Conservation (phyloP, 805 yeast genomes). For the Metschnikowia arizonensis region DNA sequence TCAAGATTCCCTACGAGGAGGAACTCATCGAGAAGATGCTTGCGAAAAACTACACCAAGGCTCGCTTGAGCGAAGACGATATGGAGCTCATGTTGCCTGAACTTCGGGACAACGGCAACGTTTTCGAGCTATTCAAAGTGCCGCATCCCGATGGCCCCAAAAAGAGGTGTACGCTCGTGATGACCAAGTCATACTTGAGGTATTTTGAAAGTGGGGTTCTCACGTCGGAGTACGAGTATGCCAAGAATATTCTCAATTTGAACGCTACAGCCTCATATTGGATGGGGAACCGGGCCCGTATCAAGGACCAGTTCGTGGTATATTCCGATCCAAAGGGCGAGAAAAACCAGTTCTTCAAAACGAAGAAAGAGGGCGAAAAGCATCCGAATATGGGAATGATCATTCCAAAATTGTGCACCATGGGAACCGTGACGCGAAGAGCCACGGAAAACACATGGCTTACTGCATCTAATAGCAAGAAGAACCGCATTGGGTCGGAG, state of each 20-base stretch:
- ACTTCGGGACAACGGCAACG: slow-evolving; percentile 21
- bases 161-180: slow-evolving; percentile 66
- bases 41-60: slow-evolving; percentile 36
- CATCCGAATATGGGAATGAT: slow-evolving; percentile 59
- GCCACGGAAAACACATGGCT: slow-evolving; percentile 98
- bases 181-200: slow-evolving; percentile 70
- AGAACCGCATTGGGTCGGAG: slow-evolving; percentile 85
- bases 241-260: slow-evolving; percentile 71
- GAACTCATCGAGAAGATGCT: slow-evolving; percentile 25
- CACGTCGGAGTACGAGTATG: slow-evolving; percentile 66
- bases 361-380: slow-evolving; percentile 21
- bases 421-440: slow-evolving; percentile 96
- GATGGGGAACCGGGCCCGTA: slow-evolving; percentile 86
- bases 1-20: slow-evolving; percentile 50
- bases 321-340: slow-evolving; percentile 29
- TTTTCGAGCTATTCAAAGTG: slow-evolving; percentile 53
- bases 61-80: slow-evolving; percentile 30
- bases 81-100: slow-evolving; percentile 21
- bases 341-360: slow-evolving; percentile 24
- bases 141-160: slow-evolving; percentile 86
- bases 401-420: slow-evolving; percentile 76
- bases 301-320: slow-evolving; percentile 81
- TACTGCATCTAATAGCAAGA: slow-evolving; percentile 93
- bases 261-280: slow-evolving; percentile 85
- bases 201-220: slow-evolving; percentile 71